phyloP scores from a whole-genome alignment of 345 rosid genomes.

The Stellera chamaejasme region DNA sequence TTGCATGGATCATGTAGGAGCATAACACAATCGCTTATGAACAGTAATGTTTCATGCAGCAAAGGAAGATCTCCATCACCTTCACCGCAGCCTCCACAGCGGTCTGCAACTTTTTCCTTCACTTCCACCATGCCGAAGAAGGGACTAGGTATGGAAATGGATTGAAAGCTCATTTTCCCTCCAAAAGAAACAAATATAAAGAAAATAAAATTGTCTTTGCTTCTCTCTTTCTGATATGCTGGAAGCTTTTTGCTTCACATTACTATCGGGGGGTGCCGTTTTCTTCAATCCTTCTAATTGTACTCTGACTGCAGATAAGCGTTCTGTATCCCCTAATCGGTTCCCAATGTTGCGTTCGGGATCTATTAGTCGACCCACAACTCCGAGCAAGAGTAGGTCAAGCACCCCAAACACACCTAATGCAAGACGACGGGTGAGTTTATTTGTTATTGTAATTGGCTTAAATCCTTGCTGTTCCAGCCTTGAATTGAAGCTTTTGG shows the following conservation, averaged over 20 bases:
- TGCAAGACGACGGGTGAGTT: slow-evolving; percentile 46
- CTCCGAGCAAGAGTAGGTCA: slow-evolving; percentile 58
- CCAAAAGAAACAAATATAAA: too few relatives aligned
- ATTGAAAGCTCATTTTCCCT: not conserved
- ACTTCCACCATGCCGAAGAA: slow-evolving; percentile 56
- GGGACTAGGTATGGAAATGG: slow-evolving; percentile 41
- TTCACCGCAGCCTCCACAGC: slow-evolving; percentile 46
- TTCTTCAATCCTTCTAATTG: not conserved
- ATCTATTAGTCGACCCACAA: slow-evolving; percentile 55
- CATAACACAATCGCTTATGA: too few relatives aligned
- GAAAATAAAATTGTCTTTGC: not conserved
- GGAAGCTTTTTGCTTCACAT: not conserved
- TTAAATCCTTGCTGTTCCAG: not conserved
- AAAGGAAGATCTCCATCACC: slow-evolving; percentile 64
- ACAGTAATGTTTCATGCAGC: slow-evolving; percentile 23
- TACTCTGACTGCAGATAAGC: slow-evolving; percentile 41
- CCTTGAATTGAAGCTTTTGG: not conserved
- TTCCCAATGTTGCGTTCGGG: slow-evolving; percentile 83
- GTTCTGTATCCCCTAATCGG: slow-evolving; percentile 69
- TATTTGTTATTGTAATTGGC: not conserved
- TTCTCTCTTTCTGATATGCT: not conserved
- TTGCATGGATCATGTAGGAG: not conserved
- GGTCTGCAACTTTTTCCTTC: slow-evolving; percentile 70
- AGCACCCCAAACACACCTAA: slow-evolving; percentile 47
- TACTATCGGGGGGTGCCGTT: not conserved